Evolutionary conservation across 305 asterid genomes (phyloP).

Genomic region (Solanum hybrid): DNA sequence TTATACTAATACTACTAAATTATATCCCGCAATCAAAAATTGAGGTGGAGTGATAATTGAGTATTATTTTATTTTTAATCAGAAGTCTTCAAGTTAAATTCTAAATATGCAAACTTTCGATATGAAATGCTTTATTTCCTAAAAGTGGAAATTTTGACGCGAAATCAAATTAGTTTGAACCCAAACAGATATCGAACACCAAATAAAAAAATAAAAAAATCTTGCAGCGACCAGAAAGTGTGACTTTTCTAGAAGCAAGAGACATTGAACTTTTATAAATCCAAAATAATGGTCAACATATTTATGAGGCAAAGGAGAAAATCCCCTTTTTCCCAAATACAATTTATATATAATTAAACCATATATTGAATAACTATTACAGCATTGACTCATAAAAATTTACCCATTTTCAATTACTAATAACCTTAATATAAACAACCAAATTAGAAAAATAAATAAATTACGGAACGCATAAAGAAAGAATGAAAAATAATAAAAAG

Average conservation of each 20-base stretch:
- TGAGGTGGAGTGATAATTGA: not conserved
- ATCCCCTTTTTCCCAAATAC: not conserved
- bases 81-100: not conserved
- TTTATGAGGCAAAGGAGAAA: not conserved
- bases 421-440: not conserved
- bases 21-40: not conserved
- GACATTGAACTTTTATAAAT: not conserved
- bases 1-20: not conserved
- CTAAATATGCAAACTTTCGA: not conserved
- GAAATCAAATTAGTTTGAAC: not conserved
- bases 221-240: not conserved
- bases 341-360: not conserved
- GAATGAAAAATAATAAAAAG: not conserved
- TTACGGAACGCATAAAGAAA: not conserved
- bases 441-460: not conserved
- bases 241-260: slow-evolving; percentile 1
- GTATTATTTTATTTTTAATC: not conserved
- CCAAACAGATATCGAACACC: rapidly evolving
- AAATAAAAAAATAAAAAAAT: not conserved
- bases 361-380: not conserved
- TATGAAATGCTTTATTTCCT: rapidly evolving
- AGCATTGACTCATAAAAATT: not conserved
- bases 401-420: not conserved
- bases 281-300: not conserved
- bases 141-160: rapidly evolving